Percentiles rank a stretch among this genome's conserved stretches.
Evolutionary conservation across 2,329 filamentous ascomycete species (phyloP).

Genomic region (Fusarium sp.): DNA sequence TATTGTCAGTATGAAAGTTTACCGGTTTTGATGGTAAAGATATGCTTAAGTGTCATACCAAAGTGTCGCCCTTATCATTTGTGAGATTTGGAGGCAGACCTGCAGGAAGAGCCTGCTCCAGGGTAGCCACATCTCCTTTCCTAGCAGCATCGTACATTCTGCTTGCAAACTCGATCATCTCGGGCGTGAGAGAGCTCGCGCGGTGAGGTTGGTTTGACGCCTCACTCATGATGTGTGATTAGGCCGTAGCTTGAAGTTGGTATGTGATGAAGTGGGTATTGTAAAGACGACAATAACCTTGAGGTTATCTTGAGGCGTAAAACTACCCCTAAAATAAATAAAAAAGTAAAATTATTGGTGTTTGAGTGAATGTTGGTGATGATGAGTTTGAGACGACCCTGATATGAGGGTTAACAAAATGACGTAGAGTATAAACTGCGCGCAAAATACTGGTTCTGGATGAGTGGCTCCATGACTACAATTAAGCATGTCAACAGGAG

Average conservation of each 20-base stretch:
- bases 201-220: slow-evolving; percentile 26
- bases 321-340: too few relatives aligned
- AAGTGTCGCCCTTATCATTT: slow-evolving; percentile 79
- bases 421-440: slow-evolving; percentile 21
- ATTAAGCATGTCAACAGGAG: neutral
- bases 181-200: slow-evolving; percentile 63
- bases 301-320: neutral
- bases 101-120: slow-evolving; percentile 72
- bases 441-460: neutral
- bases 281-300: neutral
- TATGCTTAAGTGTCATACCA: slow-evolving; percentile 58
- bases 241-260: too few relatives aligned
- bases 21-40: neutral
- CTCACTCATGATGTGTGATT: slow-evolving; percentile 28
- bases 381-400: neutral
- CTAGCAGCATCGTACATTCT: slow-evolving; percentile 77
- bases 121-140: slow-evolving; percentile 66
- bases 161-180: slow-evolving; percentile 73
- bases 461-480: neutral
- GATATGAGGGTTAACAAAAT: slow-evolving; percentile 14
- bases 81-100: slow-evolving; percentile 78
- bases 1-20: slow-evolving; percentile 8
- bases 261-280: neutral
- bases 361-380: neutral
- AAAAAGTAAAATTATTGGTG: neutral